Base-by-base conservation (phyloP, 768 basidiomycete species). In the Termitomyces sp. region DNA sequence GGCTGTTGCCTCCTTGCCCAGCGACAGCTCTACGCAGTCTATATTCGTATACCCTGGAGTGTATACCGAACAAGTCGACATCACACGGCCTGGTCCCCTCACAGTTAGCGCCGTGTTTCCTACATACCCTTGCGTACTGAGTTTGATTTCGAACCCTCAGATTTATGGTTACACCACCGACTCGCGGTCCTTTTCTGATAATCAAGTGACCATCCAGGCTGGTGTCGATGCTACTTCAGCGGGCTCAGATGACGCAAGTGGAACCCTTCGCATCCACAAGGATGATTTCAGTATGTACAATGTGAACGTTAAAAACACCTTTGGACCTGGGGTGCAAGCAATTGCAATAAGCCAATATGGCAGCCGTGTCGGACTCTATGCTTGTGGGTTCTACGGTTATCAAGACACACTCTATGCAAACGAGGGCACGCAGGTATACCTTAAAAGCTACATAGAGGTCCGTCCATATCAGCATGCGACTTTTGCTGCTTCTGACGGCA, bases 331-430 rank as follows among this genome's bases (percentile, higher is more conserved):
- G 0, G 65, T 69, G 3, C 79, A 80, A 59, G 80, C 79, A 0
- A 75, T 79, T 42, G 79, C 78, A 1, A 62, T 80, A 55, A 77
- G 77, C 62, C 75, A 79, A 51, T 79, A 79, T 45, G 79, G 79
- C 12, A 75, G 65, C 41, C 69, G 70, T 12, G 73, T 72, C 2
- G 77, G 77, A 1, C 60, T 77, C 15, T 77, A 79, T 53, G 77
- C 69, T 1, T 79, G 77, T 56, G 71, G 71, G 14, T 75, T 79
- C 58, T 73, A 68, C 55, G 77, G 77, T 15, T 75, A 74, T 55
- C 76, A 81, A 60, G 80, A 80, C 46, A 80, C 77, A 0, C 58
- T 80, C 17, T 71, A 70, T 35, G 73, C 76, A 9, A 75, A 78
- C 51, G 56, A 68, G 45, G 80, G 80, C 9, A 75, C 74, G 2